phyloP scores from a whole-genome alignment of 495 filamentous ascomycete genomes.

The Neurospora sp. region DNA sequence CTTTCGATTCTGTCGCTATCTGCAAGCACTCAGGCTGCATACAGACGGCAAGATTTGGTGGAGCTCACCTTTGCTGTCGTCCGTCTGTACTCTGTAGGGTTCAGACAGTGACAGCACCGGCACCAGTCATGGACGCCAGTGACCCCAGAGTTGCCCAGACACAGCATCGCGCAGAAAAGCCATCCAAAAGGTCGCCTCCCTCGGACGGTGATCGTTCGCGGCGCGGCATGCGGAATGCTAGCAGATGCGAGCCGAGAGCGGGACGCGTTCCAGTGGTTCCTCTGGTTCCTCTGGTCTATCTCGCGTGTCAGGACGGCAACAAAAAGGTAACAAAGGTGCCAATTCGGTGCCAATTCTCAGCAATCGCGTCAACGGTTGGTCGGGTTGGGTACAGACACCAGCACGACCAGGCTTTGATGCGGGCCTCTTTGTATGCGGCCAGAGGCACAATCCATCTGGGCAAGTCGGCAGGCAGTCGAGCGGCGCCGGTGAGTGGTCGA shows the following conservation, averaged over 20 bases:
- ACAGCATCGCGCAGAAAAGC: not conserved
- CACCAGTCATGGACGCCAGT: not conserved
- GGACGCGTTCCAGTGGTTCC: constrained; percentile 15
- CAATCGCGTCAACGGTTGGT: not conserved
- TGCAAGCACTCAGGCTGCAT: not conserved
- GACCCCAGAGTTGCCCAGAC: not conserved
- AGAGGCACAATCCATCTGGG: constrained; percentile 19
- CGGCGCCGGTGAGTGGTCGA: constrained; percentile 16
- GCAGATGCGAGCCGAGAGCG: constrained; percentile 2
- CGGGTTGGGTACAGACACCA: constrained; percentile 20
- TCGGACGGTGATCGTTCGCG: not conserved
- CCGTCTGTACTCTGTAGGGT: not conserved
- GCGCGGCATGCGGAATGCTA: not conserved
- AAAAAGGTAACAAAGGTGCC: constrained; percentile 20
- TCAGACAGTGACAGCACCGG: not conserved
- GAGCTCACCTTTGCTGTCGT: not conserved
- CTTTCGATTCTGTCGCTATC: not conserved
- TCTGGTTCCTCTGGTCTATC: not conserved
- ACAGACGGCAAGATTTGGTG: not conserved
- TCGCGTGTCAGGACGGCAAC: constrained; percentile 24
- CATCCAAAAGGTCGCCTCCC: not conserved
- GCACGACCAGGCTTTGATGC: constrained; percentile 11
- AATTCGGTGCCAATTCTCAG: constrained; percentile 11
- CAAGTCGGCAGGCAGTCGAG: constrained; percentile 4
- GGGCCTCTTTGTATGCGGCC: constrained; percentile 31